Percentiles rank a stretch among this genome's conserved stretches.
phyloP scores from a whole-genome alignment of 352 stramenopile genomes.

The Pythium aquatile region DNA sequence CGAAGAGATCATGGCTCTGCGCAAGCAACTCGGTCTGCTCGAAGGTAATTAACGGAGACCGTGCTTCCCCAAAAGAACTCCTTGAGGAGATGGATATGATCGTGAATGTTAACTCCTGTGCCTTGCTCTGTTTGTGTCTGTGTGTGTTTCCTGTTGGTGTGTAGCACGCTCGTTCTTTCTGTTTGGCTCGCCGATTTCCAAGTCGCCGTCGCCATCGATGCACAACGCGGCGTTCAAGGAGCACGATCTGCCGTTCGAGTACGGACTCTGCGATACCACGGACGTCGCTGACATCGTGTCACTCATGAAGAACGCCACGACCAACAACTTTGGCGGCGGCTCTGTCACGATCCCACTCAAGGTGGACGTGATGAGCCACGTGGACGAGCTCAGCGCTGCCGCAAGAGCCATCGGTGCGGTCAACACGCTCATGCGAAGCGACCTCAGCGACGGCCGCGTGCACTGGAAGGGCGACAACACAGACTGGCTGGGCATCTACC shows the following conservation, averaged over 20 bases:
- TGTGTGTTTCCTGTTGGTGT: slow-evolving; percentile 11
- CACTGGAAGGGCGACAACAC: slow-evolving; percentile 95
- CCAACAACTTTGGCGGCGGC: slow-evolving; percentile 89
- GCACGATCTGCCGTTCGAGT: slow-evolving; percentile 88
- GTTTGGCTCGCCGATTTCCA: slow-evolving; percentile 95
- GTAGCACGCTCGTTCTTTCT: slow-evolving; percentile 91
- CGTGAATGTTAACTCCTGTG: slow-evolving; percentile 10
- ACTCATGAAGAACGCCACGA: slow-evolving; percentile 33
- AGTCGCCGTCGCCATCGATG: slow-evolving; percentile 96
- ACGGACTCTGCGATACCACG: slow-evolving; percentile 82
- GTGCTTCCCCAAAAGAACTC: too few relatives aligned
- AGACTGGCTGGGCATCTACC: slow-evolving; percentile 97
- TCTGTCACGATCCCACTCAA: slow-evolving; percentile 99
- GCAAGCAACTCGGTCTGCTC: slow-evolving; percentile 78
- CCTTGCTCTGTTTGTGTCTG: neutral
- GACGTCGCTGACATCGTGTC: slow-evolving; percentile 42
- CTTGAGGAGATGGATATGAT: neutral
- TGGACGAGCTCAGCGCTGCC: slow-evolving; percentile 93
- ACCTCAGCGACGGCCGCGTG: slow-evolving; percentile 36
- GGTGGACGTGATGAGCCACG: slow-evolving; percentile 90
- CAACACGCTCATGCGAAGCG: slow-evolving; percentile 94
- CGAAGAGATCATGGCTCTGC: slow-evolving; percentile 90
- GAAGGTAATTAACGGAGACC: slow-evolving; percentile 60
- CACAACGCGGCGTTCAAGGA: slow-evolving; percentile 94
- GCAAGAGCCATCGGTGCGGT: slow-evolving; percentile 96